These are phyloP conservation scores for Fusarium verrucosum DNA, from an alignment of 2,329 filamentous ascomycete genomes.

Conservation along the genomic window DNA sequence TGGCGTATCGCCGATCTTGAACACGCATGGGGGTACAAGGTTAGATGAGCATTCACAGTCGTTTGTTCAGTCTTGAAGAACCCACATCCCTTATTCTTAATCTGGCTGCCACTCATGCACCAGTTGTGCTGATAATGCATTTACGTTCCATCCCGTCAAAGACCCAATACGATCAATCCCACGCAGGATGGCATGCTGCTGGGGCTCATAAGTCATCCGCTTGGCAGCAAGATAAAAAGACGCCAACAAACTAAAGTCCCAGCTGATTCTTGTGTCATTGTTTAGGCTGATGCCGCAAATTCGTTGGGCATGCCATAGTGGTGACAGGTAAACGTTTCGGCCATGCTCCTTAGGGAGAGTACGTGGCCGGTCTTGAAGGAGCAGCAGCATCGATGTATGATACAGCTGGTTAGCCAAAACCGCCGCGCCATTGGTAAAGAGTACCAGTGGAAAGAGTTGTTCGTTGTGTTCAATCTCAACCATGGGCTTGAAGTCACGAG, in stretches of 20 bases:
- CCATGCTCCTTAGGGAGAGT: conserved; percentile 49
- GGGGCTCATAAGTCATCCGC: conserved; percentile 58
- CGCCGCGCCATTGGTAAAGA: conserved; percentile 52
- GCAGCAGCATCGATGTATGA: conserved; percentile 63
- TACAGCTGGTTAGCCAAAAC: conserved; percentile 65
- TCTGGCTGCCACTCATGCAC: conserved; percentile 45
- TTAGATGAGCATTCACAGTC: conserved; percentile 27
- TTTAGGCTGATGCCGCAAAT: conserved; percentile 60
- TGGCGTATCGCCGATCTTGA: conserved; percentile 65
- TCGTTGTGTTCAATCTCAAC: conserved; percentile 47
- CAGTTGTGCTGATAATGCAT: conserved; percentile 38
- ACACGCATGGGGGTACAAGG: conserved; percentile 52
- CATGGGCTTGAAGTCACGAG: conserved; percentile 48
- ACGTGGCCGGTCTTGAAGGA: conserved; percentile 61
- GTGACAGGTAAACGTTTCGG: conserved; percentile 50
- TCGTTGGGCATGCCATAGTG: conserved; percentile 59
- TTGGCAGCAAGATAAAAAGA: conserved; percentile 57
- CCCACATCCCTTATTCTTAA: neutral
- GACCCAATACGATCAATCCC: conserved; percentile 51
- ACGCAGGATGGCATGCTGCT: conserved; percentile 55
- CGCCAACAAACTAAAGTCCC: conserved; percentile 59
- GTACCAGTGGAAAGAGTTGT: conserved; percentile 48
- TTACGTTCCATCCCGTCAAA: conserved; percentile 55
- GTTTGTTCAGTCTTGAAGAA: neutral
- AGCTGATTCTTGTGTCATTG: conserved; percentile 56